phyloP scores from a whole-genome alignment of 768 basidiomycete species.

The Tulasnella sp. region DNA sequence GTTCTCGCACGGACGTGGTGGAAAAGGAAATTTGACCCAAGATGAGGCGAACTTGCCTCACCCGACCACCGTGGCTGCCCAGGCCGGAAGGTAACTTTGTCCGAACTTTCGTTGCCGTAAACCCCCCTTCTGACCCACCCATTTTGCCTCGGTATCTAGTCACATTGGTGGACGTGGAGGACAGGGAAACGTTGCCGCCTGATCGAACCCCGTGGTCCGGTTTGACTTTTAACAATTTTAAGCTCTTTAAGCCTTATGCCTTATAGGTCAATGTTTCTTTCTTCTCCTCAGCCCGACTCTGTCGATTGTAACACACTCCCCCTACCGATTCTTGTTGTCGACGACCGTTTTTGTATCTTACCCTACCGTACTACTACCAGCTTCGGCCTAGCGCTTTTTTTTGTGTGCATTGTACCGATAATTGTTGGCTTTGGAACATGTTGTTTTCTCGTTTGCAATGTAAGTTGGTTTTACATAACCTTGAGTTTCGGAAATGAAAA shows the following conservation, averaged over 20 bases:
- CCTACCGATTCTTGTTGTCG: neutral
- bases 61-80: neutral
- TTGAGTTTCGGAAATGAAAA: too few species aligned
- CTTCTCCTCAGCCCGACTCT: neutral
- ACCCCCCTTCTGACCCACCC: neutral
- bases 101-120: neutral
- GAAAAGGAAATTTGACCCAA: neutral
- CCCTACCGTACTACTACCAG: neutral
- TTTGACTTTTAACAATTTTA: too few species aligned
- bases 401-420: too few species aligned
- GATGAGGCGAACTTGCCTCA: neutral
- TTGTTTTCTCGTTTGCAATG: too few species aligned
- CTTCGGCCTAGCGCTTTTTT: too few species aligned
- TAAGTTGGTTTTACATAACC: too few species aligned
- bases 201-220: too few species aligned
- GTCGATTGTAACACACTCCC: neutral
- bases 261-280: too few species aligned
- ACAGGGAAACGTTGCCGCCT: slow-evolving; percentile 7
- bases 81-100: neutral
- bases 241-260: too few species aligned
- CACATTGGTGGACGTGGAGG: slow-evolving; percentile 9
- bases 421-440: too few species aligned
- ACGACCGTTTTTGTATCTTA: neutral
- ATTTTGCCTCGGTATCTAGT: neutral
- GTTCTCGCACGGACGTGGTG: neutral